Conservation (phyloP, 1,284 basidiomycete species). For the Pholiota adiposa region DNA sequence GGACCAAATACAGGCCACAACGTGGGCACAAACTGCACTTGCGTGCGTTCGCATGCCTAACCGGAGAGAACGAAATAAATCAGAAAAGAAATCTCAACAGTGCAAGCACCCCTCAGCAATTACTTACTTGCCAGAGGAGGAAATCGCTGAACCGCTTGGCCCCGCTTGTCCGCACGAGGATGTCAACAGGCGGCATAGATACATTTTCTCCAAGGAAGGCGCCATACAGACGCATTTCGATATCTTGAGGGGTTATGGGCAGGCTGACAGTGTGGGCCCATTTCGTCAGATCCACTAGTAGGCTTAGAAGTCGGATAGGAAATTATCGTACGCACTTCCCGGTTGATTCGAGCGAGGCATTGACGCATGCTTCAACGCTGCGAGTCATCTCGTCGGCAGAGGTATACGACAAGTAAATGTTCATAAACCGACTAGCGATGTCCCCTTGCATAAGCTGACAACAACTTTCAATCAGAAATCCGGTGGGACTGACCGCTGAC, state of each 20-base stretch:
- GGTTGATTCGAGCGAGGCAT: neutral
- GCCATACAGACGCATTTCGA: neutral
- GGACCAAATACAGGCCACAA: neutral
- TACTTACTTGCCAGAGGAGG: constrained; percentile 2
- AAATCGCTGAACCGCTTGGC: neutral
- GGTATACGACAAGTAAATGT: neutral
- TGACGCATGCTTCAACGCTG: neutral
- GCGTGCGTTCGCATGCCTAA: neutral
- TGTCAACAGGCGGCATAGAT: neutral
- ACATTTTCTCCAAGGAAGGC: neutral
- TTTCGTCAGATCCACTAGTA: neutral
- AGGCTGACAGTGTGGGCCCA: neutral
- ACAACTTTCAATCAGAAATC: too few relatives aligned
- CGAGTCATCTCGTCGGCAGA: neutral
- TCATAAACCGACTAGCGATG: neutral
- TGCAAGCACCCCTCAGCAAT: neutral
- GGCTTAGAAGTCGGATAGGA: neutral
- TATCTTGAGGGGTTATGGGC: neutral
- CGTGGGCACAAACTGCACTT: neutral
- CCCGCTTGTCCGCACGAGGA: neutral
- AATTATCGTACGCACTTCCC: neutral
- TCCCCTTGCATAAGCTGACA: too few relatives aligned
- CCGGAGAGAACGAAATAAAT: neutral
- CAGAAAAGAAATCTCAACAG: neutral
- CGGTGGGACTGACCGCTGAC: neutral